Conservation (phyloP, 2,329 filamentous ascomycete genomes). For the Beauveria pseudobassiana region DNA sequence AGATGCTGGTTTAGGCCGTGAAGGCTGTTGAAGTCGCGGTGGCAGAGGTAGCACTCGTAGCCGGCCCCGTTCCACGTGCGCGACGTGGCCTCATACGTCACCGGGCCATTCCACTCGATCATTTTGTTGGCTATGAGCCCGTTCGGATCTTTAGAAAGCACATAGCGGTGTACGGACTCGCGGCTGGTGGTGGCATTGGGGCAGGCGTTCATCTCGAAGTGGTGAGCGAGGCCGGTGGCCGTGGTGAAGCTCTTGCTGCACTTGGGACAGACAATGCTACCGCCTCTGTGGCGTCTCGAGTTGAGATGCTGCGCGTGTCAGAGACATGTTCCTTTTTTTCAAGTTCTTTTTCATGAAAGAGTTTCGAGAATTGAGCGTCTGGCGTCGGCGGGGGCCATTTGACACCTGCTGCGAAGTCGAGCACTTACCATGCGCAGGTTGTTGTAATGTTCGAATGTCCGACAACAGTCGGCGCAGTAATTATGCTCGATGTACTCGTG, state of each 20-base stretch:
- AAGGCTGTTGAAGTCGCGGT: constrained; percentile 30
- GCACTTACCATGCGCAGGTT: constrained; percentile 25
- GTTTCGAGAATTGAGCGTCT: too few relatives aligned
- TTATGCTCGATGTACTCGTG: constrained; percentile 24
- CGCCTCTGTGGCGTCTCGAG: constrained; percentile 41
- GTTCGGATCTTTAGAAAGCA: constrained; percentile 38
- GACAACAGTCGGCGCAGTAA: constrained; percentile 27
- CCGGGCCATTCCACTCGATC: constrained; percentile 34
- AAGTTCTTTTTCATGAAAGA: too few relatives aligned
- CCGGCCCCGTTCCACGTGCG: constrained; percentile 35
- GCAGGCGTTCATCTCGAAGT: constrained; percentile 50
- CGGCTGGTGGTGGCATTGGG: constrained; percentile 39
- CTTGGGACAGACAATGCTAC: constrained; percentile 43
- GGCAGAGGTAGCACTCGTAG: constrained; percentile 35
- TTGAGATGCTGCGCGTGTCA: constrained; percentile 41
- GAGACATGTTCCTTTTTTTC: background rate
- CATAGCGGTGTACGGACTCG: constrained; percentile 36
- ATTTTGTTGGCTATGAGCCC: constrained; percentile 44
- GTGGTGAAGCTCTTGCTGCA: constrained; percentile 39
- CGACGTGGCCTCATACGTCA: constrained; percentile 30
- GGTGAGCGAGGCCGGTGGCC: constrained; percentile 46
- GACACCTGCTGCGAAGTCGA: background rate
- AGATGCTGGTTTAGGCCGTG: constrained; percentile 43
- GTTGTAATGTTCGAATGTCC: constrained; percentile 20
- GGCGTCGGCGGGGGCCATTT: too few relatives aligned